These are phyloP conservation scores for Fusarium sp. DNA, from an alignment of 2,329 filamentous ascomycete species.

Conservation along the genomic window DNA sequence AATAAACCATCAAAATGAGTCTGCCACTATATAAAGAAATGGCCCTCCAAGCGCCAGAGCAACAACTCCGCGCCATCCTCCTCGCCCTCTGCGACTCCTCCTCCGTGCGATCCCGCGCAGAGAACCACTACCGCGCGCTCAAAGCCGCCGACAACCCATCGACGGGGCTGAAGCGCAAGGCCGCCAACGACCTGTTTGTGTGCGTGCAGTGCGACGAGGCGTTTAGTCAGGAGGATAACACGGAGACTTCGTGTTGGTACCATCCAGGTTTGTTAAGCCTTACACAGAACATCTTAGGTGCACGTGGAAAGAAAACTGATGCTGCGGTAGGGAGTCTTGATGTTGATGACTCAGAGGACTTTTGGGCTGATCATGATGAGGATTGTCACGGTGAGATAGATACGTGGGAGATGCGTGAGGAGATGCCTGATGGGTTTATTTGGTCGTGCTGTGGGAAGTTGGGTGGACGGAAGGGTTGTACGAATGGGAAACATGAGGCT, in stretches of 20 bases:
- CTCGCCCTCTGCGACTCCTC: constrained; percentile 30
- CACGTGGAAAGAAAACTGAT: neutral
- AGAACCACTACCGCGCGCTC: constrained; percentile 17
- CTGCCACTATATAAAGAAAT: constrained; percentile 12
- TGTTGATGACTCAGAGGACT: constrained; percentile 3
- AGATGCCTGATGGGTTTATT: constrained; percentile 16
- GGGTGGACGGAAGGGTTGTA: constrained; percentile 11
- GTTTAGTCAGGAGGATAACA: constrained; percentile 27
- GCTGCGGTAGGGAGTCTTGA: constrained; percentile 4
- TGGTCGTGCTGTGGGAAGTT: constrained; percentile 16
- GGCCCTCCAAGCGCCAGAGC: constrained; percentile 26
- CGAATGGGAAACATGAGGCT: constrained; percentile 14
- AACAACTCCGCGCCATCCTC: constrained; percentile 37
- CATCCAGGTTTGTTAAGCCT: constrained; percentile 25
- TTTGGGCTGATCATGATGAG: constrained; percentile 29
- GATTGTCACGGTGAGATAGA: constrained; percentile 16
- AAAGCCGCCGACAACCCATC: neutral
- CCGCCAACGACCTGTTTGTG: constrained; percentile 22
- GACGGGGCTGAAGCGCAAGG: constrained; percentile 35
- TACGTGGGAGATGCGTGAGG: constrained; percentile 17
- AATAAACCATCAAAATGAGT: constrained; percentile 1
- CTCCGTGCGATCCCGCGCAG: constrained; percentile 2
- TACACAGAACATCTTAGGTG: neutral
- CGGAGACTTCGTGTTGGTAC: constrained; percentile 11
- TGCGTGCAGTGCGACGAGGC: constrained; percentile 33